phyloP scores from a whole-genome alignment of 2,329 filamentous ascomycete species.

The Ilyonectria robusta region DNA sequence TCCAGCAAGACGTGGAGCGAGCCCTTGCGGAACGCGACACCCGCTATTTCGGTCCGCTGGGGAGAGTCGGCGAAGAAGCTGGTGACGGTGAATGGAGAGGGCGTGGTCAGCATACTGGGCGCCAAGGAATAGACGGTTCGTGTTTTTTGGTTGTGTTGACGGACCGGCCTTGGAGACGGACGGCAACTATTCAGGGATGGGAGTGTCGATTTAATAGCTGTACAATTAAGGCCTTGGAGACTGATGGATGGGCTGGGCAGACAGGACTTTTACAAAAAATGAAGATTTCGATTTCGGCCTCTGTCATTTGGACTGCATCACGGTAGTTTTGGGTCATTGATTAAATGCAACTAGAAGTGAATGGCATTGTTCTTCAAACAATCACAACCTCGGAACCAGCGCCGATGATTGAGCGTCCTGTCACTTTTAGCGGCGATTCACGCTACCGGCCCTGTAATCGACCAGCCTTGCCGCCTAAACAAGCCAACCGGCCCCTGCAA shows the following conservation, averaged over 20 bases:
- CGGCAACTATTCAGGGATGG: not conserved
- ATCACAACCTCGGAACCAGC: not conserved
- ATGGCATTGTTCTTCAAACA: not conserved
- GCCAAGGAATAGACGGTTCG: conserved; percentile 59
- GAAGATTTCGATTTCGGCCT: conserved; percentile 14
- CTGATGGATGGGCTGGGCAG: conserved; percentile 20
- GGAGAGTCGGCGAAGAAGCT: conserved; percentile 81
- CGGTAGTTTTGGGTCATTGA: too few relatives aligned
- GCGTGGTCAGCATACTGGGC: conserved; percentile 80
- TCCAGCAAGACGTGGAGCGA: conserved; percentile 90
- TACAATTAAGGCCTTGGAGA: conserved; percentile 31
- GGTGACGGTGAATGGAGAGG: conserved; percentile 81
- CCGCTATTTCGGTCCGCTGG: conserved; percentile 83
- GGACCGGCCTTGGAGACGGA: not conserved
- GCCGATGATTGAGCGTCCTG: not conserved
- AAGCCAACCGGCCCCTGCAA: conserved; percentile 13
- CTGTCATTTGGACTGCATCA: not conserved
- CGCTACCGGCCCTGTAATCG: conserved; percentile 19
- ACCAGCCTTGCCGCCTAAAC: conserved; percentile 25
- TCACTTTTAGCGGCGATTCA: not conserved
- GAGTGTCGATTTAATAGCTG: conserved; percentile 26
- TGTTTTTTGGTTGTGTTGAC: conserved; percentile 12
- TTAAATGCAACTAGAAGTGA: not conserved
- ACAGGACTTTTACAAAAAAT: conserved; percentile 25
- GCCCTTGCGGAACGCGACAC: conserved; percentile 81